Percentiles rank a stretch among this genome's conserved stretches.
These are phyloP conservation scores for Penstemon newberryi DNA, from an alignment of 257 asterid genomes.

Conservation along the genomic window DNA sequence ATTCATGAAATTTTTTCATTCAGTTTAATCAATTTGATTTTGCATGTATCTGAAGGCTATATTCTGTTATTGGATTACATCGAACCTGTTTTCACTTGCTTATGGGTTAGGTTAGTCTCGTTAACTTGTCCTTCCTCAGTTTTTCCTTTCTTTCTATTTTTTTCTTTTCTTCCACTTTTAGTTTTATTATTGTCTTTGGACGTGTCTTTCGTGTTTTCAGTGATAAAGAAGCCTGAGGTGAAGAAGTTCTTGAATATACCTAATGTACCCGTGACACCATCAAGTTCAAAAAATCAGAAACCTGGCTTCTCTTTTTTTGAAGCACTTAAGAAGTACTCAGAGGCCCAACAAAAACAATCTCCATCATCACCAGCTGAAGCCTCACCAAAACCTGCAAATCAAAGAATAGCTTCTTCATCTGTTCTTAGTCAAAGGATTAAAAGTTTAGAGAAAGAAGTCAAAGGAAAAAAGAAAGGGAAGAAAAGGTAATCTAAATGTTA, in stretches of 20 bases:
- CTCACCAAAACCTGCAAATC: conserved; percentile 39
- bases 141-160: neutral
- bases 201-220: conserved; percentile 36
- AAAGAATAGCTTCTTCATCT: conserved; percentile 42
- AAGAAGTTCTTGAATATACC: conserved; percentile 72
- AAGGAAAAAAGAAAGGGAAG: conserved; percentile 74
- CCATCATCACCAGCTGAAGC: conserved; percentile 39
- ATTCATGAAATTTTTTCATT: neutral
- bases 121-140: conserved; percentile 6
- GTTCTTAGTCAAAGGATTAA: conserved; percentile 58
- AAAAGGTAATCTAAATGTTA: conserved; percentile 40
- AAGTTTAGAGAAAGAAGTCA: conserved; percentile 79
- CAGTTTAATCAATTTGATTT: too few relatives aligned
- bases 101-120: conserved; percentile 71
- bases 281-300: conserved; percentile 36
- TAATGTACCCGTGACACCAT: conserved; percentile 46
- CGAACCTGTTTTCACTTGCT: conserved; percentile 76
- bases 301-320: conserved; percentile 65
- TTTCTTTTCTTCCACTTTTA: neutral
- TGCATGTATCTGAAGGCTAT: conserved; percentile 58
- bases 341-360: conserved; percentile 46
- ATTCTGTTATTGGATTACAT: conserved; percentile 91
- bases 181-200: conserved; percentile 9
- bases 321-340: conserved; percentile 55
- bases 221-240: conserved; percentile 55